These are phyloP conservation scores for Amanita polypyramis DNA, from an alignment of 768 basidiomycete species.

Conservation along the genomic window DNA sequence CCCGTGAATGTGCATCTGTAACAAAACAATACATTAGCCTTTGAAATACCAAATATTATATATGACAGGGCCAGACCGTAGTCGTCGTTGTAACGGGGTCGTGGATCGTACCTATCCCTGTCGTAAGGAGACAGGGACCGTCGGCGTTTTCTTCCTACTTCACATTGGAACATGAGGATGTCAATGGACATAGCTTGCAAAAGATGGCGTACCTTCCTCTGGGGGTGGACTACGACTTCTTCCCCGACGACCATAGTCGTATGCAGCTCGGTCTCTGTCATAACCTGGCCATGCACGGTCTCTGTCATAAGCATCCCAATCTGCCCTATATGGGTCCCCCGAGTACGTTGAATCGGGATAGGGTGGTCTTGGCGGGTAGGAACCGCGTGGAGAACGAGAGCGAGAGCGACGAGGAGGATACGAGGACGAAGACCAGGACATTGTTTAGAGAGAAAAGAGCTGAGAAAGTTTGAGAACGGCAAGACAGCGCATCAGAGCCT, in stretches of 20 bases:
- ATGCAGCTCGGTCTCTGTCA: constrained; percentile 58
- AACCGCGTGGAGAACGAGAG: constrained; percentile 67
- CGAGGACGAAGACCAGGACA: constrained; percentile 74
- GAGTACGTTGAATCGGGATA: constrained; percentile 48
- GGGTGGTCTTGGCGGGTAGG: constrained; percentile 43
- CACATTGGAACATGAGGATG: constrained; percentile 6
- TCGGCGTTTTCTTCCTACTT: constrained; percentile 66
- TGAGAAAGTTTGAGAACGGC: constrained; percentile 46
- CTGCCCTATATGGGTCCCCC: constrained; percentile 44
- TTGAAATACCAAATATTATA: constrained; percentile 5
- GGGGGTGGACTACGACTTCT: constrained; percentile 68
- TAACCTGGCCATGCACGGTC: constrained; percentile 56
- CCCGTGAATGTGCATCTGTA: constrained; percentile 55
- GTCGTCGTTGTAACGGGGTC: constrained; percentile 75
- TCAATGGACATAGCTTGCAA: not conserved
- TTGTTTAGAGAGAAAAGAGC: constrained; percentile 51
- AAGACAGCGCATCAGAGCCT: constrained; percentile 64
- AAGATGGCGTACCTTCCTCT: constrained; percentile 47
- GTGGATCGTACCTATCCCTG: constrained; percentile 72
- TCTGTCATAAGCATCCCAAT: constrained; percentile 67
- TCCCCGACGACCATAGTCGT: constrained; percentile 60
- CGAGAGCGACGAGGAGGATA: constrained; percentile 73
- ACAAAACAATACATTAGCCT: constrained; percentile 5
- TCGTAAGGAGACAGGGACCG: constrained; percentile 77
- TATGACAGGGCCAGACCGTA: constrained; percentile 43